Percentiles rank a stretch among this genome's conserved stretches.
Evolutionary conservation across 805 yeast genomes (phyloP).

Genomic region (Barnettozyma californica): DNA sequence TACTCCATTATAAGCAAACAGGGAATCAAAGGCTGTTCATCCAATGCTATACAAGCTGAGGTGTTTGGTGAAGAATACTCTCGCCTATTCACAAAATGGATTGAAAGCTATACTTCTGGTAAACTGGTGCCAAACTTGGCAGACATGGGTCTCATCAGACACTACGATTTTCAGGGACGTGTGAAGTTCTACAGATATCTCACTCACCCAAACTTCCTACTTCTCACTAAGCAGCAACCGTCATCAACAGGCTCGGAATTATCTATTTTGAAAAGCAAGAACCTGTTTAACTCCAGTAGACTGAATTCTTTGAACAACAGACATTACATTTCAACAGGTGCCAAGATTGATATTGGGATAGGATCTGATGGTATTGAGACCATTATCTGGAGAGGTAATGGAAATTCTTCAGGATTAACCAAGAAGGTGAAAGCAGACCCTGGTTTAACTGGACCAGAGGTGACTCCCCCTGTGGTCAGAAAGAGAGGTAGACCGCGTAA

Average conservation of each 20-base stretch:
- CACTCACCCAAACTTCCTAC: constrained; percentile 36
- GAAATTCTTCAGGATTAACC: constrained; percentile 1
- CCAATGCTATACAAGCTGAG: constrained; percentile 44
- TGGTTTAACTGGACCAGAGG: not conserved
- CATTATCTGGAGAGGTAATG: constrained; percentile 16
- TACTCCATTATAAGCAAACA: constrained; percentile 39
- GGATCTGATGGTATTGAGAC: constrained; percentile 3
- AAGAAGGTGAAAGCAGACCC: not conserved
- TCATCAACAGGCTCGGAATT: constrained; percentile 27
- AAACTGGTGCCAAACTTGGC: constrained; percentile 26
- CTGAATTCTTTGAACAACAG: constrained; percentile 19
- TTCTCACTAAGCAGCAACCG: constrained; percentile 25
- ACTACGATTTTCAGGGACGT: constrained; percentile 70
- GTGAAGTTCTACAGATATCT: constrained; percentile 65
- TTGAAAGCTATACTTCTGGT: constrained; percentile 41
- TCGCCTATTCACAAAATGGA: constrained; percentile 45
- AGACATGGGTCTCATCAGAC: constrained; percentile 43
- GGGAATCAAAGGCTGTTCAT: constrained; percentile 50
- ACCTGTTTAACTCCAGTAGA: not conserved
- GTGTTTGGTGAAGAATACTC: constrained; percentile 52
- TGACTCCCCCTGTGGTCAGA: constrained; percentile 4
- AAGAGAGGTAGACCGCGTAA: constrained; percentile 26
- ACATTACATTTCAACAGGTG: constrained; percentile 23
- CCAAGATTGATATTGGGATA: constrained; percentile 8
- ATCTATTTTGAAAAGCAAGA: constrained; percentile 5